phyloP scores from a whole-genome alignment of 2,329 filamentous ascomycete genomes.

The Lojkania enalia region DNA sequence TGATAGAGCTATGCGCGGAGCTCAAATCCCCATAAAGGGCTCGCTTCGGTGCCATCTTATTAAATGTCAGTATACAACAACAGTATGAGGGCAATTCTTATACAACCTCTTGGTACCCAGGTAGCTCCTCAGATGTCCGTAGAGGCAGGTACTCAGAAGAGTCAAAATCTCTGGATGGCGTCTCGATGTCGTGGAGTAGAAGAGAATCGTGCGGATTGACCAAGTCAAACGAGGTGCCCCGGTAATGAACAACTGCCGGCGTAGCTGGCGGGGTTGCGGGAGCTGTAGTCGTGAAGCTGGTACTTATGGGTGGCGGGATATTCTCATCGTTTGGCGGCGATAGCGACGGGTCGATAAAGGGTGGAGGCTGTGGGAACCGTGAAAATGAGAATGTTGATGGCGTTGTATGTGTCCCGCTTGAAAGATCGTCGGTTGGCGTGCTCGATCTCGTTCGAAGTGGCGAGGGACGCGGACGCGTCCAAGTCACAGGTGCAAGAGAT shows the following conservation, averaged over 20 bases:
- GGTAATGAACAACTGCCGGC: constrained; percentile 44
- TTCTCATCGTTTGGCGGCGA: constrained; percentile 27
- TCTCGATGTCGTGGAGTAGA: constrained; percentile 40
- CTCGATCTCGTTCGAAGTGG: constrained; percentile 21
- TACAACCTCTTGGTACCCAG: constrained; percentile 25
- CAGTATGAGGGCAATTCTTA: constrained; percentile 2
- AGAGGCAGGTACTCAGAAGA: constrained; percentile 36
- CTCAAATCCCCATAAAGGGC: constrained; percentile 34
- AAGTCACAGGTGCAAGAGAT: constrained; percentile 17
- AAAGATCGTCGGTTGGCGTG: constrained; percentile 26
- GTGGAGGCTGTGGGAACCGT: constrained; percentile 41
- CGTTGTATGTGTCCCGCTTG: constrained; percentile 21
- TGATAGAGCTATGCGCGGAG: constrained; percentile 32
- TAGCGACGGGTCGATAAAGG: constrained; percentile 21
- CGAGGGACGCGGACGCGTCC: constrained; percentile 19
- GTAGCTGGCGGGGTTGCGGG: constrained; percentile 43
- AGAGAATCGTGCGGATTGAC: constrained; percentile 46
- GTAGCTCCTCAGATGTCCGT: constrained; percentile 27
- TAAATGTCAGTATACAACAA: constrained; percentile 5
- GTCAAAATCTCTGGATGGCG: constrained; percentile 41
- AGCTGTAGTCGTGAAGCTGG: constrained; percentile 29
- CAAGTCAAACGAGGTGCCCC: constrained; percentile 45
- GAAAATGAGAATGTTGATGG: constrained; percentile 40
- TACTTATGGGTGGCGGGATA: constrained; percentile 22
- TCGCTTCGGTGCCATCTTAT: constrained; percentile 38